Percentiles rank a stretch among this genome's conserved stretches.
Evolutionary conservation across 2,329 filamentous ascomycete genomes (phyloP).

Genomic region (Orbilia oligospora): DNA sequence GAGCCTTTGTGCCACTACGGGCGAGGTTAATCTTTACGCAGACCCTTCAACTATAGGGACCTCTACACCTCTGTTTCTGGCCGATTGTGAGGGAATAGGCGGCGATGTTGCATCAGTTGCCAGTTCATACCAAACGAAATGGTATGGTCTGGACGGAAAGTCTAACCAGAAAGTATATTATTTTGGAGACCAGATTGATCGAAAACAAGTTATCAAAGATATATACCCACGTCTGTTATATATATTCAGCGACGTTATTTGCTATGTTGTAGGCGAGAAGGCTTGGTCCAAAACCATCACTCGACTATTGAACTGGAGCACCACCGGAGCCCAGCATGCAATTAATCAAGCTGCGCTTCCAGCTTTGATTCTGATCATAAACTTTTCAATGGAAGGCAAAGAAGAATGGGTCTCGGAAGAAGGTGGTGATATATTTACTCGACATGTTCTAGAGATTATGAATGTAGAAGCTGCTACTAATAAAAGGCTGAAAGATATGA

Average conservation of each 20-base stretch:
- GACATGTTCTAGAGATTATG: neutral
- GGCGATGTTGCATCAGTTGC: neutral
- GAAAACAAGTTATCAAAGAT: neutral
- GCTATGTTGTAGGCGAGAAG: neutral
- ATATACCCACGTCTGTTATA: slow-evolving; percentile 41
- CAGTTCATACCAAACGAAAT: neutral
- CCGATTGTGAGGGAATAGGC: slow-evolving; percentile 23
- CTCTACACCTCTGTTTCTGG: neutral
- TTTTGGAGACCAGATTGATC: neutral
- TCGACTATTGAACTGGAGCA: slow-evolving; percentile 23
- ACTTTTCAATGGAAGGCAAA: neutral
- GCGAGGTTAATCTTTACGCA: slow-evolving; percentile 34
- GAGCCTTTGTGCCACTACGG: neutral
- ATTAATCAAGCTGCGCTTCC: slow-evolving; percentile 37
- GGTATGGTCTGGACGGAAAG: neutral
- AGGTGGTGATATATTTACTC: neutral
- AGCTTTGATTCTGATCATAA: slow-evolving; percentile 32
- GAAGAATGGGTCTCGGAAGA: neutral
- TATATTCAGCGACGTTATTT: slow-evolving; percentile 43
- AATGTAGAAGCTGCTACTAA: neutral
- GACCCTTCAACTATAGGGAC: slow-evolving; percentile 10
- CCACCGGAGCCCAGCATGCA: slow-evolving; percentile 14
- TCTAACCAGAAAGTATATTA: neutral
- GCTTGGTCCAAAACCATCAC: neutral
- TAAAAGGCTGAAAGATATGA: neutral